Evolutionary conservation across 257 asterid species (phyloP), one percentile per base, ranked within the genome.

Genomic region (Mitragyna speciosa): DNA sequence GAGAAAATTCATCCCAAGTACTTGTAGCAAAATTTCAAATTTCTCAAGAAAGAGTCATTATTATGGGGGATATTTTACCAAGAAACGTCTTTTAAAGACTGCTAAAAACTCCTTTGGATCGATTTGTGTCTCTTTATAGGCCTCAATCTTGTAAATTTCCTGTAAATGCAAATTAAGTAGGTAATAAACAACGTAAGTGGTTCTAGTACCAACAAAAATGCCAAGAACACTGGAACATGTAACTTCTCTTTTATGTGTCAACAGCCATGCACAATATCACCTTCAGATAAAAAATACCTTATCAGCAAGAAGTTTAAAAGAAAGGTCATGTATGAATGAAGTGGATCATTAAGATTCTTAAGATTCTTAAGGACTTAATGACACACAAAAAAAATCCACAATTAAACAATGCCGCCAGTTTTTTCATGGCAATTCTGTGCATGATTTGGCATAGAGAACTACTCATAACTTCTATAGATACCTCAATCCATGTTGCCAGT

Each of bases 81-180:
- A 69, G 84, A 91, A 94, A 71, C 88, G 92, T 63, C 39, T 92
- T 75, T 73, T 91, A 87, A 87, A 92, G 88, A 82, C 84, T 80
- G 91, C 96, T 24, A 94, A 82, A 31, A 84, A 83, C 88, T 89
- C 92, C 91, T 89, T 86, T 19, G 92, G 86, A 77, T 92, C 94
- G 28, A 84, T 79, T 80, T 85, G 79, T 66, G 98, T 92, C 84
- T 85, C 91, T 72, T 59, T 88, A 85, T 93, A 92, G 43, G 82
- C 96, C 78, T 93, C 96, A 9, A 90, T 92, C 82, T 89, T 92
- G 93, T 92, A 92, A 85, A 92, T 87, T 90, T 89, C 98, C 98
- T 93, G 82, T 72, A 84, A 30, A 48, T 7, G 52, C 12, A 81
- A 59, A 43, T 68, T n/a, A 66, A 51, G 59, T 9, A 4, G 51